Conservation (phyloP, 2,329 filamentous ascomycete genomes). For the Fusarium pseudocircinatum region DNA sequence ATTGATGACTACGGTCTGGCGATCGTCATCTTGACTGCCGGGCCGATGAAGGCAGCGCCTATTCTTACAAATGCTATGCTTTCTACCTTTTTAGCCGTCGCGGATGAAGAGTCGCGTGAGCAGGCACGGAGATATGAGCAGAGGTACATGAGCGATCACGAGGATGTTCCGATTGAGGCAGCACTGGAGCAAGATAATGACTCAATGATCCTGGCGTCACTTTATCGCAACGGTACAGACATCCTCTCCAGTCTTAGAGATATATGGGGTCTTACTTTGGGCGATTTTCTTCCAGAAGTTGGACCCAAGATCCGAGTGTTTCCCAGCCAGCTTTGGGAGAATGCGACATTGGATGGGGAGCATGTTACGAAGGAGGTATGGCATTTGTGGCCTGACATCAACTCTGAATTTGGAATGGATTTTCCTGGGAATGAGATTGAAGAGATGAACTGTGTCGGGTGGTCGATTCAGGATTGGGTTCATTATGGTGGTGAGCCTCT, state of each 20-base stretch:
- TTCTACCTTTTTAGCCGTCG: conserved; percentile 40
- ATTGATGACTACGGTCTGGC: conserved; percentile 50
- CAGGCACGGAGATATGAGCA: conserved; percentile 40
- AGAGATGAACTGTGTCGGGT: conserved; percentile 42
- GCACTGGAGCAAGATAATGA: conserved; percentile 38
- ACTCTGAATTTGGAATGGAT: conserved; percentile 30
- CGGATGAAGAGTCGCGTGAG: conserved; percentile 42
- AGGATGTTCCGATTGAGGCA: conserved; percentile 9
- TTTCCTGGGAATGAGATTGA: conserved; percentile 41
- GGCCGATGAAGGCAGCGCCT: conserved; percentile 42
- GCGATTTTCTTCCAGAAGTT: conserved; percentile 33
- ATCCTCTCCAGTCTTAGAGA: conserved; percentile 30
- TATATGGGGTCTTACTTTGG: conserved; percentile 40
- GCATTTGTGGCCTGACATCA: conserved; percentile 44
- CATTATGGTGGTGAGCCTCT: conserved; percentile 49
- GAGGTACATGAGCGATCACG: conserved; percentile 1
- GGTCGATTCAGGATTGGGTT: conserved; percentile 49
- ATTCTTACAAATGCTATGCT: conserved; percentile 44
- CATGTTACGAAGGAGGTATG: conserved; percentile 36
- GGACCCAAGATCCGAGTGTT: conserved; percentile 39
- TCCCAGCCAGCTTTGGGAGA: conserved; percentile 33
- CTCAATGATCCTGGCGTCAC: conserved; percentile 37
- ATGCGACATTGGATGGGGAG: conserved; percentile 16
- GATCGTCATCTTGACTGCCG: conserved; percentile 46
- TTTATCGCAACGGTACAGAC: conserved; percentile 37